Conservation (phyloP, 2,329 filamentous ascomycete genomes). For the Colletotrichum liriopes region DNA sequence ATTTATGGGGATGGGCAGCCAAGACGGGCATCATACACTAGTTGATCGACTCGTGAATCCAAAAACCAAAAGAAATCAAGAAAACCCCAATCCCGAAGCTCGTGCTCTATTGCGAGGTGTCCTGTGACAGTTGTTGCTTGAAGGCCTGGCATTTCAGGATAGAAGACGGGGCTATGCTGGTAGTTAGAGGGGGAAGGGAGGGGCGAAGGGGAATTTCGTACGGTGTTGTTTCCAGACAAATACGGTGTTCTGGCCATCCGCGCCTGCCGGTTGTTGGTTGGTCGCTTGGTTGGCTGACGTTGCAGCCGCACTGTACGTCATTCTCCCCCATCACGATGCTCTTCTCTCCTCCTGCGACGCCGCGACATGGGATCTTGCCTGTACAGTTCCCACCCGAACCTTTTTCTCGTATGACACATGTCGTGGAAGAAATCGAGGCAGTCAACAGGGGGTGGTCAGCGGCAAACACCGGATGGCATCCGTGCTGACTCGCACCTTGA, state of each 20-base stretch:
- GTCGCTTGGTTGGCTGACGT: neutral
- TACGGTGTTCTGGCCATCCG: neutral
- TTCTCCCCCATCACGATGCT: neutral
- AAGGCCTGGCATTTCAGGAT: slow-evolving; percentile 1
- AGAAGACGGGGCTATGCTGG: slow-evolving; percentile 1
- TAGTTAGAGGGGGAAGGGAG: neutral
- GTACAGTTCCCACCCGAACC: slow-evolving; percentile 12
- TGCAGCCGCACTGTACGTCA: neutral
- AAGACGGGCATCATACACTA: slow-evolving; percentile 21
- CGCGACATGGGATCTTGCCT: slow-evolving; percentile 21
- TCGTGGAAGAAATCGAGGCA: neutral
- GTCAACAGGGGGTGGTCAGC: neutral
- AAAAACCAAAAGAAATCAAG: neutral
- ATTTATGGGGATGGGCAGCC: neutral
- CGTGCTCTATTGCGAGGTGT: slow-evolving; percentile 5
- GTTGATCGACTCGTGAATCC: slow-evolving; percentile 21
- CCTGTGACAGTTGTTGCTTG: slow-evolving; percentile 23
- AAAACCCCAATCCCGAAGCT: slow-evolving; percentile 1
- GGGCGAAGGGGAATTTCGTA: neutral
- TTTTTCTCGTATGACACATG: neutral
- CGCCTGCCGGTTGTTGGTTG: neutral
- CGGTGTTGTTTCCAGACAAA: neutral
- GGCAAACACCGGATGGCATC: slow-evolving; percentile 31
- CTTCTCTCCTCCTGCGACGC: slow-evolving; percentile 15
- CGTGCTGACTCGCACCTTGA: slow-evolving; percentile 21